Evolutionary conservation across 2,329 filamentous ascomycete species (phyloP), one percentile per base, ranked within the genome.

Genomic region (Drechslerella dactyloides): DNA sequence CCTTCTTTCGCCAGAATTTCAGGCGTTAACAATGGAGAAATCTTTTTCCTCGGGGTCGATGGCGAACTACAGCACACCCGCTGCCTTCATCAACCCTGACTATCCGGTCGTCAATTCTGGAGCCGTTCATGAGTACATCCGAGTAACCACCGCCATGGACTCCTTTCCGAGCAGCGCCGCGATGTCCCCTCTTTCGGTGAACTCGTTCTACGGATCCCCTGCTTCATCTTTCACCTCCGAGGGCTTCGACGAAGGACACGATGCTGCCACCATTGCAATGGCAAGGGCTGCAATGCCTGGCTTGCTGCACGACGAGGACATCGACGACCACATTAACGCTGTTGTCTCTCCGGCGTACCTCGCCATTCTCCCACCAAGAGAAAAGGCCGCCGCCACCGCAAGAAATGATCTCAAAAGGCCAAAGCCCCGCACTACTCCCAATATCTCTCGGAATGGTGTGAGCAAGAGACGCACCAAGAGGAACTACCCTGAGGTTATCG

Each of bases 231-330:
- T 72, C 56, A 52, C 54, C 21, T 72, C 68, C 11, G 68, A 72
- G 19, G 46, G 48, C n/a, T 72, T 72, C 21, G 68, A 72, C 24
- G 68, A 72, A 21, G 68, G 68, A 11, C 68, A 72, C 15, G 68
- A 72, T 11, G 68, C 68, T 15, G 68, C 68, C 23, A 63, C 68
- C 19, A 72, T 72, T 60, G 68, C 68, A 27, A 60, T 37, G 15
- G 68, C 68, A 3, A 65, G 68, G 57, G 68, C 68, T 21, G 68
- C 68, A 2, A 72, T 72, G 68, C 68, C 68, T n/a, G 55, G 68
- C 2, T 51, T 72, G n/a, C 60, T 72, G 1, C 68, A 72, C 35
- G 60, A 72, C n/a, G 68, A 72, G 24, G 68, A 72, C 10, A 27
- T 59, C n/a, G 60, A 72, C 27, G 68, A 72, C 19, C 60, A 60